Base-by-base conservation (phyloP, 345 rosid species). In the Heritiera fomes region DNA sequence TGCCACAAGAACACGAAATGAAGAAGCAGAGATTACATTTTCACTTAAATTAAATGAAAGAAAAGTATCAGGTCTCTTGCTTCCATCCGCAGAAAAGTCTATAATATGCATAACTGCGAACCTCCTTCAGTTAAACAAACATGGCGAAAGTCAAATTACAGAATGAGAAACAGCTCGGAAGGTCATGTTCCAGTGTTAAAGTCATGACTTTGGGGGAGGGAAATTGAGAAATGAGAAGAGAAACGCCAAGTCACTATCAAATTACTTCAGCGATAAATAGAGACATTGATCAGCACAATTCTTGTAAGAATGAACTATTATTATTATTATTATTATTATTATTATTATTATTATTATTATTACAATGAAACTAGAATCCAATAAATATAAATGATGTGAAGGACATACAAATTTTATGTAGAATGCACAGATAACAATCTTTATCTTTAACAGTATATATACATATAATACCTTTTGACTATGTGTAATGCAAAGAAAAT, bases 241-340 rank as follows among this genome's bases (percentile, higher is more conserved):
- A 3, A 59, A 20, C 9, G 10, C 12, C 12, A 58, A 45, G 68
- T 60, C 11, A 56, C 10, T 18, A 7, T 58, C 13, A 20, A 8
- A 8, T 60, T 60, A 10, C 34, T 28, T 11, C 6, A 9, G 38
- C 2, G 9, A 23, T 28, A n/a, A 28, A 59, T 23, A 0, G 1
- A 23, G 23, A 28, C 15, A 75, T 75, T 47, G 30, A 75, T 28
- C 32, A 62, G 23, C 71, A 62, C 69, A 76, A 28, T 32, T 55
- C 14, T 46, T 62, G 49, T 15, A 60, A 9, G 41, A 63, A 62
- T 47, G 71, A 30, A 3, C 0, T 23, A 23, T 23, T 23, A 23
- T 23, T 23, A 23, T 53, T 15, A 53, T 61, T 61, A 20, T 46
- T 4, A 20, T 56, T 4, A 59, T 23, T 23, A 23, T 23, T 23